These are phyloP conservation scores for Candida dajiaensis DNA, from an alignment of 805 yeast species.

Conservation along the genomic window DNA sequence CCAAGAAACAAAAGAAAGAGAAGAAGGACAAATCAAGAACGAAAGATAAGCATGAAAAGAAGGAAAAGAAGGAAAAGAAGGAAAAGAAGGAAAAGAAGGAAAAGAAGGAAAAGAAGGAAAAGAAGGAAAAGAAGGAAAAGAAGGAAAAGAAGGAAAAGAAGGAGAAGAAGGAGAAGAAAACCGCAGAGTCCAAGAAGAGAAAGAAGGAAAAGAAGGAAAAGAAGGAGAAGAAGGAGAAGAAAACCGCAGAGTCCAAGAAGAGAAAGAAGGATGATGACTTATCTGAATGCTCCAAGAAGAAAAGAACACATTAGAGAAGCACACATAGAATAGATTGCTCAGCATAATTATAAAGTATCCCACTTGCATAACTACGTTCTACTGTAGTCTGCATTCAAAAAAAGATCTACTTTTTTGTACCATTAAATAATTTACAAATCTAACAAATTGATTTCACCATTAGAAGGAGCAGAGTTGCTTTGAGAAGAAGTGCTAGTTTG, in stretches of 20 bases:
- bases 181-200: constrained; percentile 3
- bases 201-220: constrained; percentile 6
- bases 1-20: constrained; percentile 10
- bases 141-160: constrained; percentile 12
- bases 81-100: constrained; percentile 16
- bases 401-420: background rate
- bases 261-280: background rate
- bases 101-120: constrained; percentile 15
- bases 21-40: constrained; percentile 5
- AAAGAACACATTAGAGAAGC: background rate
- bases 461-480: constrained; percentile 1
- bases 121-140: constrained; percentile 23
- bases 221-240: background rate
- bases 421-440: constrained; percentile 5
- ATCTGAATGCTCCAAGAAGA: background rate
- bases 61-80: constrained; percentile 14
- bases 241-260: background rate
- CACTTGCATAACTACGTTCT: background rate
- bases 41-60: constrained; percentile 11
- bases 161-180: constrained; percentile 22
- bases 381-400: background rate
- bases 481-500: constrained; percentile 1
- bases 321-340: background rate
- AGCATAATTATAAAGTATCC: background rate
- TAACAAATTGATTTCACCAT: constrained; percentile 13